These are phyloP conservation scores for Chamaecrista fasciculata DNA, from an alignment of 306 rosid genomes.

Conservation along the genomic window DNA sequence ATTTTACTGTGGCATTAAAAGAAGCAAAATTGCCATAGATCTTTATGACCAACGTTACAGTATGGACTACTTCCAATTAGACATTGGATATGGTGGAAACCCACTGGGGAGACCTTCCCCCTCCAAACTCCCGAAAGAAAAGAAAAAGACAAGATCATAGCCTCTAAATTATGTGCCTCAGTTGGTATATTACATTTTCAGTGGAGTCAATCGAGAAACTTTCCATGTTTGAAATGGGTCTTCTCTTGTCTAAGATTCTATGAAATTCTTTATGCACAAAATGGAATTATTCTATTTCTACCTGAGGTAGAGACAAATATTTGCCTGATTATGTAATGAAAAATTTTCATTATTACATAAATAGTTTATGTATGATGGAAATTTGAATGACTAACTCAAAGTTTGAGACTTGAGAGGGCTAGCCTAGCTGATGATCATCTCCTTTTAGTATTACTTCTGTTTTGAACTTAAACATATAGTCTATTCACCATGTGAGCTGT, in stretches of 20 bases:
- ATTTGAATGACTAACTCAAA: neutral
- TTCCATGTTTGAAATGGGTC: slow-evolving; percentile 10
- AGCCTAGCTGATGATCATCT: slow-evolving; percentile 1
- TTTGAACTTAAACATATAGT: neutral
- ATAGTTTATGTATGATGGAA: neutral
- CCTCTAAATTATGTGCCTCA: neutral
- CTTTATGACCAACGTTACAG: neutral
- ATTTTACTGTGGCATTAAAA: neutral
- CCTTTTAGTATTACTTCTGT: neutral
- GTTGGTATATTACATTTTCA: slow-evolving; percentile 4
- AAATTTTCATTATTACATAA: neutral
- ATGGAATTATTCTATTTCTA: slow-evolving; percentile 1
- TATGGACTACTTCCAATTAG: neutral
- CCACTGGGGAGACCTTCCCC: neutral
- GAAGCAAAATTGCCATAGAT: neutral
- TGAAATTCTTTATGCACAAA: neutral
- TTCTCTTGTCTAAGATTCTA: neutral
- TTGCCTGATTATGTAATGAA: slow-evolving; percentile 8
- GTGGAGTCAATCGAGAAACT: slow-evolving; percentile 13
- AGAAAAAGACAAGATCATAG: neutral
- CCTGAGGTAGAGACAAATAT: neutral
- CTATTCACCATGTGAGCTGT: neutral
- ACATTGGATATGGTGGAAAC: neutral
- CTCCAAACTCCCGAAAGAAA: neutral
- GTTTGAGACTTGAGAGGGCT: slow-evolving; percentile 12